Conservation (phyloP, 768 basidiomycete genomes). For the Kondoa subrosea region DNA sequence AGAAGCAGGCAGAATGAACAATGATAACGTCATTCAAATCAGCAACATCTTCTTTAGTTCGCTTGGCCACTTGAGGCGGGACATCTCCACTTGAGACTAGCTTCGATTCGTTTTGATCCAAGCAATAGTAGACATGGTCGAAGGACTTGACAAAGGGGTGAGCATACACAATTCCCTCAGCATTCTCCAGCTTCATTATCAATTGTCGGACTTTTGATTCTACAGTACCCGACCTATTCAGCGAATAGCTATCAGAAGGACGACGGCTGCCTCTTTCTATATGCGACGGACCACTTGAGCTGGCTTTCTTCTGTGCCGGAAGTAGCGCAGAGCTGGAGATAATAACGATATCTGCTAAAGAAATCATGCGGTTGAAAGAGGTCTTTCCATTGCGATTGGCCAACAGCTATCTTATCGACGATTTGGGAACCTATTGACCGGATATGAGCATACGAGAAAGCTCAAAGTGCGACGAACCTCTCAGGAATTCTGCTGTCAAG, state of each 20-base stretch:
- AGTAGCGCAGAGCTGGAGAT: constrained; percentile 86
- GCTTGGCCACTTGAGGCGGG: constrained; percentile 50
- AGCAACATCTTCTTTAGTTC: constrained; percentile 62
- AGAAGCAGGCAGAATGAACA: constrained; percentile 95
- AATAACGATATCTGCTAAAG: constrained; percentile 90
- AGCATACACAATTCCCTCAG: constrained; percentile 74
- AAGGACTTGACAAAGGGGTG: constrained; percentile 94
- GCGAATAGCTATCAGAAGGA: neutral
- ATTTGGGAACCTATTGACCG: constrained; percentile 63
- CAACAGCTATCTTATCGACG: constrained; percentile 77
- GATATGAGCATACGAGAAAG: constrained; percentile 2
- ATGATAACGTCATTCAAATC: constrained; percentile 34
- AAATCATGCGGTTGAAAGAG: constrained; percentile 93
- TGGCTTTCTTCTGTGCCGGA: constrained; percentile 68
- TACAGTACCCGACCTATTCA: constrained; percentile 73
- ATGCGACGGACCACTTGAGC: constrained; percentile 62
- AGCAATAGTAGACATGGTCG: constrained; percentile 67
- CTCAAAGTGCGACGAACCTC: constrained; percentile 42
- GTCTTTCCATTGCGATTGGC: constrained; percentile 70
- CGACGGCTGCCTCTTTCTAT: too few relatives aligned
- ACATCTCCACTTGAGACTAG: constrained; percentile 76
- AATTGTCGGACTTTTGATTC: constrained; percentile 90
- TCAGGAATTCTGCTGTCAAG: constrained; percentile 87
- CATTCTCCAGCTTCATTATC: constrained; percentile 93
- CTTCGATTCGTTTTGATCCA: constrained; percentile 70